Percentiles rank a stretch among this genome's conserved stretches.
Conservation (phyloP, 1,284 basidiomycete species). For the Xanthoconium separans region DNA sequence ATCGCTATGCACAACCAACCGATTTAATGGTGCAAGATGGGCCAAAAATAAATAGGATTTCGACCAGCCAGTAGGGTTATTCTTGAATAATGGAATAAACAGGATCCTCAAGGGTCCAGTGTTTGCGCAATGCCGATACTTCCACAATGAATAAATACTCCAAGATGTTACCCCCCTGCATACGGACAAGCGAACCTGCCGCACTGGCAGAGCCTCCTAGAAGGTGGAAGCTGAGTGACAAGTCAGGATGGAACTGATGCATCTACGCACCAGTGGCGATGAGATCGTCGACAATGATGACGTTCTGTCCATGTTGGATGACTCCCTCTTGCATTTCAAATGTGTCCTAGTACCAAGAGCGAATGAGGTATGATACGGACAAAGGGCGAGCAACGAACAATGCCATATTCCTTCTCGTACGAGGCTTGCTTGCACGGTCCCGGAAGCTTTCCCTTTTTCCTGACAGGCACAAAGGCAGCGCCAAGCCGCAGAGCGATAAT, state of each 20-base stretch:
- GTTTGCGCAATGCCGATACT: slow-evolving; percentile 46
- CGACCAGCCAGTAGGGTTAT: slow-evolving; percentile 34
- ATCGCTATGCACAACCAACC: slow-evolving; percentile 2
- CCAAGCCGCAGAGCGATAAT: slow-evolving; percentile 89
- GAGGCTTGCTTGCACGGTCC: slow-evolving; percentile 76
- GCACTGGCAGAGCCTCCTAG: slow-evolving; percentile 92
- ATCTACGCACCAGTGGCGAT: slow-evolving; percentile 83
- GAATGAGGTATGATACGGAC: neutral
- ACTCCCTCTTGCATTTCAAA: slow-evolving; percentile 95
- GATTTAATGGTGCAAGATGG: slow-evolving; percentile 6
- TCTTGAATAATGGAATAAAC: slow-evolving; percentile 86
- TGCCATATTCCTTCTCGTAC: slow-evolving; percentile 95
- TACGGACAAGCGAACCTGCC: slow-evolving; percentile 86
- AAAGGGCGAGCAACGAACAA: slow-evolving; percentile 44
- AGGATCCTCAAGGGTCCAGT: slow-evolving; percentile 73
- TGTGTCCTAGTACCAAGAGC: slow-evolving; percentile 56
- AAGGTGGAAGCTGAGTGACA: slow-evolving; percentile 2
- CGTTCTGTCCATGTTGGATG: slow-evolving; percentile 81
- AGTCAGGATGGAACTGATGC: neutral
- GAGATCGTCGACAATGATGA: slow-evolving; percentile 92
- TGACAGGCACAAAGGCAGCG: slow-evolving; percentile 94
- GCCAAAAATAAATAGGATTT: slow-evolving; percentile 19
- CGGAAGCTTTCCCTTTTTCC: slow-evolving; percentile 94
- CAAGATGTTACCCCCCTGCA: slow-evolving; percentile 80
- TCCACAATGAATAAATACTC: slow-evolving; percentile 97